Percentiles rank a stretch among this genome's conserved stretches.
These are phyloP conservation scores for Macrophomina phaseolina DNA, from an alignment of 2,329 filamentous ascomycete species.

Conservation along the genomic window DNA sequence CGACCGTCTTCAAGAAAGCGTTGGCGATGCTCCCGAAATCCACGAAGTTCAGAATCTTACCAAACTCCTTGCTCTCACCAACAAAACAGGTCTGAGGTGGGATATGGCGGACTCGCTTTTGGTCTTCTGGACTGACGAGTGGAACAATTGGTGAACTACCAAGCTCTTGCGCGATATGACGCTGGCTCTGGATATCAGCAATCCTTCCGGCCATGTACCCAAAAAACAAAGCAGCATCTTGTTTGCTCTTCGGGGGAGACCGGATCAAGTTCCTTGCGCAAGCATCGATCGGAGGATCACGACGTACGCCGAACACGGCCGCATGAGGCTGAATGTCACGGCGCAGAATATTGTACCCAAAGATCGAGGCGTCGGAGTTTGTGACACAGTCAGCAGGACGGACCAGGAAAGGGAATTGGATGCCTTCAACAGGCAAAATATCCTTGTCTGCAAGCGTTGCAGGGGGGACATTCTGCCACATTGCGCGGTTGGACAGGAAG, in stretches of 20 bases:
- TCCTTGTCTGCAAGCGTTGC: slow-evolving; percentile 17
- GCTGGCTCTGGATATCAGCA: slow-evolving; percentile 66
- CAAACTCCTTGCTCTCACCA: slow-evolving; percentile 74
- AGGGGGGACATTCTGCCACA: slow-evolving; percentile 18
- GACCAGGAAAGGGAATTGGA: slow-evolving; percentile 67
- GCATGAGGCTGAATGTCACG: slow-evolving; percentile 81
- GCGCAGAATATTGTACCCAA: slow-evolving; percentile 81
- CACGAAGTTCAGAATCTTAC: slow-evolving; percentile 95
- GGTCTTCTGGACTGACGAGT: slow-evolving; percentile 56
- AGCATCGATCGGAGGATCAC: slow-evolving; percentile 77
- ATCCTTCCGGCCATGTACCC: slow-evolving; percentile 81
- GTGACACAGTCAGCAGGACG: slow-evolving; percentile 80
- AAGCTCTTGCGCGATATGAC: slow-evolving; percentile 64
- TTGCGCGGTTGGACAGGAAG: slow-evolving; percentile 20
- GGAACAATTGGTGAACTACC: slow-evolving; percentile 75
- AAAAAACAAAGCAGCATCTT: slow-evolving; percentile 75
- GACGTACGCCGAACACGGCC: slow-evolving; percentile 82
- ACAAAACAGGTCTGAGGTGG: slow-evolving; percentile 80
- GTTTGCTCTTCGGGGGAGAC: slow-evolving; percentile 70
- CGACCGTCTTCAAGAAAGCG: slow-evolving; percentile 83
- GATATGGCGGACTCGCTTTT: slow-evolving; percentile 56
- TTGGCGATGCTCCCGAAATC: slow-evolving; percentile 91
- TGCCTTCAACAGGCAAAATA: slow-evolving; percentile 19
- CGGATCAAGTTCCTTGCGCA: slow-evolving; percentile 77
- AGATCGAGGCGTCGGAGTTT: slow-evolving; percentile 74